Evolutionary conservation across 352 stramenopile species (phyloP).

Genomic region (Globisporangium nunn): DNA sequence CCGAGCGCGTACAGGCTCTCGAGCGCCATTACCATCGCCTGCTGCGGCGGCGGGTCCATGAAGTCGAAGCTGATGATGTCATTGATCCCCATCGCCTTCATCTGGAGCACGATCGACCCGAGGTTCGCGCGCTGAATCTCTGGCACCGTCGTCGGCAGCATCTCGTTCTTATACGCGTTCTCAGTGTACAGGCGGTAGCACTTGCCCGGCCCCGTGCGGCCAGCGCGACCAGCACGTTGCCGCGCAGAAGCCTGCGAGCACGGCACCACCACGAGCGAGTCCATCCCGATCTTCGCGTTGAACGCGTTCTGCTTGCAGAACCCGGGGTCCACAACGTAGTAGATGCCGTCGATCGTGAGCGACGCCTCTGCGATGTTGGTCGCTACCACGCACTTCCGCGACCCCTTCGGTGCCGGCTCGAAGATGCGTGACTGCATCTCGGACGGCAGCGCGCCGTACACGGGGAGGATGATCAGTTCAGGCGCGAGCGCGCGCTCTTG

Average conservation of each 20-base stretch:
- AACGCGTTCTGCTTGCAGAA: constrained; percentile 99
- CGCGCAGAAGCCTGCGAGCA: constrained; percentile 97
- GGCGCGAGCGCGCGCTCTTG: constrained; percentile 91
- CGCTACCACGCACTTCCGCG: constrained; percentile 97
- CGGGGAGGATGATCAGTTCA: constrained; percentile 97
- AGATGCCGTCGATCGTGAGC: constrained; percentile 98
- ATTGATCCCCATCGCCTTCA: constrained; percentile 99
- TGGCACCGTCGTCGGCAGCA: constrained; percentile 96
- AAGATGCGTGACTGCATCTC: constrained; percentile 99
- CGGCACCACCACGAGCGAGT: constrained; percentile 97
- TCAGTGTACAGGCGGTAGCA: constrained; percentile 99
- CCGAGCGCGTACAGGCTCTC: constrained; percentile 97
- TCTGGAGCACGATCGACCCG: constrained; percentile 96
- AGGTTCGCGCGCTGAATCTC: constrained; percentile 99
- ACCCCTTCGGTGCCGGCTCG: constrained; percentile 92
- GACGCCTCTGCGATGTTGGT: constrained; percentile 99
- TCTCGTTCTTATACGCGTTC: constrained; percentile 95
- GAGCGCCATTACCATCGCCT: constrained; percentile 96
- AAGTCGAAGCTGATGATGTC: constrained; percentile 99
- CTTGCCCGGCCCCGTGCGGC: constrained; percentile 97
- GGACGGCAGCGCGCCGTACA: constrained; percentile 96
- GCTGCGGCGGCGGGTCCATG: constrained; percentile 97
- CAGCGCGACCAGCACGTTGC: constrained; percentile 95
- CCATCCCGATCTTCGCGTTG: constrained; percentile 98
- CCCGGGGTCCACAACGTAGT: constrained; percentile 91